Percentiles rank a stretch among this genome's conserved stretches.
These are phyloP conservation scores for Blastobotrys robertii DNA, from an alignment of 805 yeast genomes.

Conservation along the genomic window DNA sequence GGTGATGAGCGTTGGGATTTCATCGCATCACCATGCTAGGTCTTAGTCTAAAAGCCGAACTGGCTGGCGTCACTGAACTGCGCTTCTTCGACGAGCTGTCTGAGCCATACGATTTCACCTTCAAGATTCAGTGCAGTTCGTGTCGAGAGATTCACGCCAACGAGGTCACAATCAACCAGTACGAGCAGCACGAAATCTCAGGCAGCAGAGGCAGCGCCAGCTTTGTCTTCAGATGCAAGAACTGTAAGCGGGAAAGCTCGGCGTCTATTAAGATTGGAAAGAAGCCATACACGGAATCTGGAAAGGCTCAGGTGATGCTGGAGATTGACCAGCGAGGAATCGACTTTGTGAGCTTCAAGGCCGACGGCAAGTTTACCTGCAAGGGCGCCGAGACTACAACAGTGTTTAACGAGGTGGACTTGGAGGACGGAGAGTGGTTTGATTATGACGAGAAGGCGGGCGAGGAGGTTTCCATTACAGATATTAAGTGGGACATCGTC, in stretches of 20 bases:
- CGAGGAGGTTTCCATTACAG: conserved; percentile 72
- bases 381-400: conserved; percentile 43
- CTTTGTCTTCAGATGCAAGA: conserved; percentile 66
- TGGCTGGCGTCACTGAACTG: conserved; percentile 46
- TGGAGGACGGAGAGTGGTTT: conserved; percentile 81
- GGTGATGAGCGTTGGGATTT: no score
- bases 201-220: conserved; percentile 79
- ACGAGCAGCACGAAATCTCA: conserved; percentile 37
- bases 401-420: conserved; percentile 53
- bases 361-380: conserved; percentile 54
- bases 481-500: conserved; percentile 55
- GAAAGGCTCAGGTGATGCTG: conserved; percentile 40
- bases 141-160: conserved; percentile 76
- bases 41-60: conserved; percentile 33
- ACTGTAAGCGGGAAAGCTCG: conserved; percentile 39
- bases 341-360: conserved; percentile 57
- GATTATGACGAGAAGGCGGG: conserved; percentile 85
- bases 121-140: conserved; percentile 56
- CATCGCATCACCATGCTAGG: conserved; percentile 22
- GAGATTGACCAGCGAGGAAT: conserved; percentile 82
- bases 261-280: conserved; percentile 21
- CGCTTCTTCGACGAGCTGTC: conserved; percentile 50
- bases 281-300: conserved; percentile 33
- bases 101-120: conserved; percentile 64
- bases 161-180: conserved; percentile 55